phyloP scores from a whole-genome alignment of 495 filamentous ascomycete species.

The Tuber borchii region DNA sequence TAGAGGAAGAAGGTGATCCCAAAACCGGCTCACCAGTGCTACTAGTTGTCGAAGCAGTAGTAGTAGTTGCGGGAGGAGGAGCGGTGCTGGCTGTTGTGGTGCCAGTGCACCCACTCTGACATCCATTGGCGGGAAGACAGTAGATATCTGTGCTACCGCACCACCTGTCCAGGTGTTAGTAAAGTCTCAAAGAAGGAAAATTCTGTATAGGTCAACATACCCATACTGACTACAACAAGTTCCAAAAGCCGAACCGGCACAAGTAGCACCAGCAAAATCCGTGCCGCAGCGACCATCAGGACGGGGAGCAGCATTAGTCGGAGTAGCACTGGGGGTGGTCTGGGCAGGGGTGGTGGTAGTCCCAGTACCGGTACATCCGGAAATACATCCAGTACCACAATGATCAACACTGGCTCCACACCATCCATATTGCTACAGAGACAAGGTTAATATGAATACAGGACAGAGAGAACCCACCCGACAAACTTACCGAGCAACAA shows the following conservation, averaged over 20 bases:
- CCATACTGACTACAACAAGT: constrained; percentile 43
- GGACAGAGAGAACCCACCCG: background rate
- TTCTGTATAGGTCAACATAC: constrained; percentile 6
- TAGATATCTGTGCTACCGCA: constrained; percentile 17
- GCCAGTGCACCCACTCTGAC: constrained; percentile 27
- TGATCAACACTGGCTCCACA: constrained; percentile 43
- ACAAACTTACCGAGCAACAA: constrained; percentile 28
- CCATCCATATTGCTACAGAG: constrained; percentile 42
- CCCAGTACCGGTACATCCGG: constrained; percentile 36
- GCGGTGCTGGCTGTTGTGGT: constrained; percentile 8
- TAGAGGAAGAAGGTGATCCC: constrained; percentile 32
- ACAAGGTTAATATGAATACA: constrained; percentile 5
- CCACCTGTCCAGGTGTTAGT: constrained; percentile 9
- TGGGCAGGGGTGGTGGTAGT: constrained; percentile 9
- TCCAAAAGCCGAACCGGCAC: constrained; percentile 41
- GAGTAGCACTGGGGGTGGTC: constrained; percentile 6
- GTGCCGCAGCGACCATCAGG: constrained; percentile 41
- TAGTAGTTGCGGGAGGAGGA: constrained; percentile 1
- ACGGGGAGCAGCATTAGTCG: background rate
- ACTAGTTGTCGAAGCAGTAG: constrained; percentile 9
- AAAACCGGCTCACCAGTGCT: constrained; percentile 32
- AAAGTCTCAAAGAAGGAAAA: background rate
- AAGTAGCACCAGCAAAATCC: constrained; percentile 41
- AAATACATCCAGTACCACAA: constrained; percentile 43
- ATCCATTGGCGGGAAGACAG: constrained; percentile 23